These are phyloP conservation scores for Gossypium australe DNA, from an alignment of 345 rosid species.

Conservation along the genomic window DNA sequence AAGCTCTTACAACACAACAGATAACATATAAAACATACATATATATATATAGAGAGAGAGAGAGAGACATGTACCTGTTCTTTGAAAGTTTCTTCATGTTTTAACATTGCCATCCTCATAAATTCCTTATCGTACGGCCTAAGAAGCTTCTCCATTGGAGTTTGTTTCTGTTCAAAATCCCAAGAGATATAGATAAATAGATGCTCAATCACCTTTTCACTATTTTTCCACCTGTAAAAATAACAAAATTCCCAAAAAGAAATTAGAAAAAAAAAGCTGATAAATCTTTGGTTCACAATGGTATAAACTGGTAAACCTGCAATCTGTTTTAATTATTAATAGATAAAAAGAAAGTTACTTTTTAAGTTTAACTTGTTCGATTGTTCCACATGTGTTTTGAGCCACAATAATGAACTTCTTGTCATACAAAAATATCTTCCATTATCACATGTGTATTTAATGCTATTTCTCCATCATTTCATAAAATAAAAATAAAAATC, in stretches of 20 bases:
- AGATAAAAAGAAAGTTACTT: neutral
- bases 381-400: neutral
- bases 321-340: neutral
- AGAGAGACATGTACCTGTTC: constrained; percentile 55
- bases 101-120: constrained; percentile 91
- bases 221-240: constrained; percentile 9
- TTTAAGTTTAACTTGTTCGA: neutral
- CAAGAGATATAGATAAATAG: neutral
- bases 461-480: no score
- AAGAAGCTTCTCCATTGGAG: constrained; percentile 67
- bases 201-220: constrained; percentile 10
- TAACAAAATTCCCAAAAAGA: constrained; percentile 5
- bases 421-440: neutral
- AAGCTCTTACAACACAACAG: neutral
- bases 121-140: constrained; percentile 66
- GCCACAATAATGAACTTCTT: neutral
- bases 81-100: constrained; percentile 95
- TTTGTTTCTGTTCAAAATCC: neutral
- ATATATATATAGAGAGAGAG: neutral
- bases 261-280: neutral
- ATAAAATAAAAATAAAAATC: neutral
- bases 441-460: neutral
- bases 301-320: neutral
- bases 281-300: neutral
- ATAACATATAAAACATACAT: neutral